These are phyloP conservation scores for Xylariales sp. DNA, from an alignment of 2,329 filamentous ascomycete genomes.

Conservation along the genomic window DNA sequence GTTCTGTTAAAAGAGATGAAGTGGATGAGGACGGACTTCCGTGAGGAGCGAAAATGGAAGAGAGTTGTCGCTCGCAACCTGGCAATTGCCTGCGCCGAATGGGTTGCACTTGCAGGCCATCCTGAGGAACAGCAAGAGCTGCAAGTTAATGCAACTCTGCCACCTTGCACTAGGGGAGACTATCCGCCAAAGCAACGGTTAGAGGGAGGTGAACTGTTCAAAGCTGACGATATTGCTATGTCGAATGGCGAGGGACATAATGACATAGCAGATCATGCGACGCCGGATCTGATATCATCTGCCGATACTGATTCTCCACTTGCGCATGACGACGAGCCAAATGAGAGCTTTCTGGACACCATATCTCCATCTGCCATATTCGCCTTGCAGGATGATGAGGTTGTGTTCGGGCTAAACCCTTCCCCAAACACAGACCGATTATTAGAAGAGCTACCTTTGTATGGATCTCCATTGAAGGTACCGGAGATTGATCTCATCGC, in stretches of 20 bases:
- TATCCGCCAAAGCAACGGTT: conserved; percentile 16
- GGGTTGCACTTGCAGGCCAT: conserved; percentile 54
- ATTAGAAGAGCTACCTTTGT: conserved; percentile 76
- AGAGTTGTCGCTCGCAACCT: conserved; percentile 73
- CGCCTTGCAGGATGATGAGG: conserved; percentile 73
- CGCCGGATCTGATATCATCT: conserved; percentile 63
- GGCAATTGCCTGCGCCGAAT: conserved; percentile 80
- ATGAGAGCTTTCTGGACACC: conserved; percentile 32
- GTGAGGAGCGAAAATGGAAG: conserved; percentile 94
- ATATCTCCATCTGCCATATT: conserved; percentile 76
- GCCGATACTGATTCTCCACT: conserved; percentile 55
- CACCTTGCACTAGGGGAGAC: too few relatives aligned
- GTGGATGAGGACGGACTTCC: conserved; percentile 97
- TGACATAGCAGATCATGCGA: conserved; percentile 42
- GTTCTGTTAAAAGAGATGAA: conserved; percentile 86
- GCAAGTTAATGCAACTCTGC: conserved; percentile 59
- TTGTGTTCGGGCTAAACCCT: conserved; percentile 72
- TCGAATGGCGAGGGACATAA: conserved; percentile 26
- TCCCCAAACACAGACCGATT: conserved; percentile 74
- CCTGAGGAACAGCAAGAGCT: conserved; percentile 60
- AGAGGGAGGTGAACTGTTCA: conserved; percentile 1
- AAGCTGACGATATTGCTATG: conserved; percentile 18
- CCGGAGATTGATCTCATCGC: conserved; percentile 53
- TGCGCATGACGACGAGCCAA: conserved; percentile 35
- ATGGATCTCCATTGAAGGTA: conserved; percentile 59